Conservation (phyloP, 2,329 filamentous ascomycete species). For the Fusarium floridanum region DNA sequence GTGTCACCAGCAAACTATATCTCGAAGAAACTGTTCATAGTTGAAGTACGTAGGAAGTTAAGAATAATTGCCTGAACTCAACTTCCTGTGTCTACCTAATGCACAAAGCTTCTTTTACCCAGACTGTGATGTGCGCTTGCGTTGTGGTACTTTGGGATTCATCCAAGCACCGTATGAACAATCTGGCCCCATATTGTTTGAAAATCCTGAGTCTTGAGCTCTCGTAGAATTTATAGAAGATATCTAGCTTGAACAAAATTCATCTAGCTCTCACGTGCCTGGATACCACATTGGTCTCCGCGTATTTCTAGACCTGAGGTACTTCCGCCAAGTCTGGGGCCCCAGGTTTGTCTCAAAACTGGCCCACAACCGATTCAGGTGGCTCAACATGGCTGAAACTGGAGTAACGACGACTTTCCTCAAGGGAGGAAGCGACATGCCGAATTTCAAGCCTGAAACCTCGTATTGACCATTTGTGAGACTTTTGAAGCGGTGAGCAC, state of each 20-base stretch:
- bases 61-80: neutral
- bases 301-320: neutral
- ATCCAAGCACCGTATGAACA: neutral
- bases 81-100: neutral
- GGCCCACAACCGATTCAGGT: neutral
- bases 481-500: neutral
- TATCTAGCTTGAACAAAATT: neutral
- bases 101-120: neutral
- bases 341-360: neutral
- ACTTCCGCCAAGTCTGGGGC: neutral
- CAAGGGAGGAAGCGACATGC: neutral
- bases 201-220: neutral
- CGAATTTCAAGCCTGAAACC: neutral
- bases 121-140: neutral
- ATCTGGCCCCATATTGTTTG: neutral
- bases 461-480: neutral
- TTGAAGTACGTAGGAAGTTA: neutral
- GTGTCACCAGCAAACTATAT: neutral
- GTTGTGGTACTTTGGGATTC: neutral
- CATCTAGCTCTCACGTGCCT: neutral
- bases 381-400: neutral
- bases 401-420: neutral
- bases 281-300: neutral
- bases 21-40: neutral
- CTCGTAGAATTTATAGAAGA: no score